Evolutionary conservation across 352 stramenopile genomes (phyloP).

Genomic region (Globisporangium irregulare): DNA sequence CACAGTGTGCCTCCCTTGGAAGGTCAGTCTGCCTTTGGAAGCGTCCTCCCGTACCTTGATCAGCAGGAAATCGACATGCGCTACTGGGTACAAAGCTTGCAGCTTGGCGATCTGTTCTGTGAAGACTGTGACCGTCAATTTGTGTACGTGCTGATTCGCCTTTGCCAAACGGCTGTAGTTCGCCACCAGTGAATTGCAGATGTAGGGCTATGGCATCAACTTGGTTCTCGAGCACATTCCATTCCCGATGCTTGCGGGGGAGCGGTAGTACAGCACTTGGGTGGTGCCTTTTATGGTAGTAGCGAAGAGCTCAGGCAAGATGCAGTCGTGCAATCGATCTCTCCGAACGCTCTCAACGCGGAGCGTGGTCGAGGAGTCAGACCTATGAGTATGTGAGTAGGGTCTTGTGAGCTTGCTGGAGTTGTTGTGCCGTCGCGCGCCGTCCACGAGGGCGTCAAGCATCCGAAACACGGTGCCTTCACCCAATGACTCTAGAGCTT

Average conservation of each 20-base stretch:
- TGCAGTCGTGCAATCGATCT: conserved; percentile 2
- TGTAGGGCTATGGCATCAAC: not conserved
- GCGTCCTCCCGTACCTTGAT: not conserved
- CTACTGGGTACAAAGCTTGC: not conserved
- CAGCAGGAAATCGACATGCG: conserved; percentile 1
- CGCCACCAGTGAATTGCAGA: not conserved
- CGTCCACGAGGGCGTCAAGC: not conserved
- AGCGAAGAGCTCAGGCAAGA: not conserved
- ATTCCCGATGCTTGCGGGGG: not conserved
- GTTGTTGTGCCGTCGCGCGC: not conserved
- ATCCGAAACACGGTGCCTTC: not conserved
- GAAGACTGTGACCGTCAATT: not conserved
- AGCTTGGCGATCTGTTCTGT: not conserved
- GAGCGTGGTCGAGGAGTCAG: not conserved
- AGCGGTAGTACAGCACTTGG: conserved; percentile 2
- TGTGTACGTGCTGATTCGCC: not conserved
- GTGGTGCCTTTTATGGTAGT: not conserved
- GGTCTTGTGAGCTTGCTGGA: no score
- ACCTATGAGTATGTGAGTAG: not conserved
- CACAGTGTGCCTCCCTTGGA: not conserved
- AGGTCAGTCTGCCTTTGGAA: not conserved
- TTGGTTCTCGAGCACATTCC: not conserved
- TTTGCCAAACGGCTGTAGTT: not conserved
- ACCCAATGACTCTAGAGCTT: not conserved
- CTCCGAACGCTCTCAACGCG: not conserved